These are phyloP conservation scores for Candida albicans DNA, from an alignment of 1,139 yeast genomes.

Conservation along the genomic window DNA sequence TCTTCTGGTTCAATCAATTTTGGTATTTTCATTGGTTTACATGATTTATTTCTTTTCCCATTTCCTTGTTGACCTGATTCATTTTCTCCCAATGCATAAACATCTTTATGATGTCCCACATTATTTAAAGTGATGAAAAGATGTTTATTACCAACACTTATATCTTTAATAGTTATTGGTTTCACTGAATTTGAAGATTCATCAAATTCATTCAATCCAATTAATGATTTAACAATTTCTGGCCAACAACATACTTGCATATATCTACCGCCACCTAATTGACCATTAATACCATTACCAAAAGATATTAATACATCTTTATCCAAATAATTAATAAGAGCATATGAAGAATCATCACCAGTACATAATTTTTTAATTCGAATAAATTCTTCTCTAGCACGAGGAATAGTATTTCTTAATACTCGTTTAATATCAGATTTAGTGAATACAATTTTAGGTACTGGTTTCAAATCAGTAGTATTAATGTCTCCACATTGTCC, in stretches of 20 bases:
- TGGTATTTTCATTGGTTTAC: conserved; percentile 58
- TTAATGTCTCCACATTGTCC: conserved; percentile 83
- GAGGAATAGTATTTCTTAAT: conserved; percentile 25
- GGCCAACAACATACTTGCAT: conserved; percentile 76
- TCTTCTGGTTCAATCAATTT: conserved; percentile 57
- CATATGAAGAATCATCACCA: conserved; percentile 66
- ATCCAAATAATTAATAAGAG: conserved; percentile 35
- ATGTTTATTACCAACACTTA: conserved; percentile 70
- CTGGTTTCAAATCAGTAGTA: conserved; percentile 59
- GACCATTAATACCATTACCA: conserved; percentile 89
- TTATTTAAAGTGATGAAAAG: conserved; percentile 59
- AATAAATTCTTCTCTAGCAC: conserved; percentile 33
- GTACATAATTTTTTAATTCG: conserved; percentile 58
- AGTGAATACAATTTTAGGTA: conserved; percentile 57
- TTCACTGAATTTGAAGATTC: conserved; percentile 31
- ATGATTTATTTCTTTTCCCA: conserved; percentile 63
- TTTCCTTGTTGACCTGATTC: conserved; percentile 82
- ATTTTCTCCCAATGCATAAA: conserved; percentile 82
- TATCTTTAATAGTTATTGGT: conserved; percentile 47
- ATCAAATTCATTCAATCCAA: conserved; percentile 44
- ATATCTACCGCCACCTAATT: conserved; percentile 75
- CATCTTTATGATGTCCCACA: conserved; percentile 47
- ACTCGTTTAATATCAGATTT: conserved; percentile 22
- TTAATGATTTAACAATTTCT: conserved; percentile 53
- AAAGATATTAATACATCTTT: conserved; percentile 53